Evolutionary conservation across 2,329 filamentous ascomycete genomes (phyloP), one percentile per base, ranked within the genome.

Genomic region (Cladosporium sp.): DNA sequence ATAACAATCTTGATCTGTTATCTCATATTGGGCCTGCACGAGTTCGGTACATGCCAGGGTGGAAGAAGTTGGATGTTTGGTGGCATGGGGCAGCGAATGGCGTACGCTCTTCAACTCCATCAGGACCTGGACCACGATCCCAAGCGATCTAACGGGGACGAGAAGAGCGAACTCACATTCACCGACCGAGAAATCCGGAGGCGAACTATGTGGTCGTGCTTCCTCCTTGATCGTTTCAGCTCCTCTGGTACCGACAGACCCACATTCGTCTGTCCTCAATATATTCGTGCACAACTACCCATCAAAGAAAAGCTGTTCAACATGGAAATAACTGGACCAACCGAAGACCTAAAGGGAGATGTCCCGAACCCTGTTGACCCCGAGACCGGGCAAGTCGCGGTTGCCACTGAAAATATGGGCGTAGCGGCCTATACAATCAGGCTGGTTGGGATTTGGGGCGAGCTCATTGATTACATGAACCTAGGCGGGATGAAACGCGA

Each of bases 201-300:
- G 70, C 87, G 95, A 65, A 95, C 93, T 2, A 98, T 99, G 94
- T 99, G 95, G 95, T 91, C 93, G 14, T 98, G 94, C 75, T 97
- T 97, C 74, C 79, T 97, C 65, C 97, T 98, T 93, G 95, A 99
- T 76, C 88, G 94, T 0, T 97, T 97, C 82, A 97, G 96, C 78
- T 97, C 94, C 0, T 97, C 93, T 1, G 94, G 95, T 1, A 96
- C 92, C 2, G 93, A 97, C 73, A 86, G 94, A 44, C 95, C 95
- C 23, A 91, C 92, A 62, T 97, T 97, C 71, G 90, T 97, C 64
- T 90, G 91, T 70, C 93, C 97, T 76, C 91, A 95, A 70, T 92
- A 91, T 64, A 86, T 98, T 67, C 89, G 92, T 70, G 92, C 97
- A 18, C 94, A 95, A 69, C 80, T 99, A 28, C 95, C 95, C 0